A percentile compares a stretch with the other conserved stretches of the same genome.
Conservation (phyloP, 2,329 filamentous ascomycete species). For the Gnomoniopsis sp. region DNA sequence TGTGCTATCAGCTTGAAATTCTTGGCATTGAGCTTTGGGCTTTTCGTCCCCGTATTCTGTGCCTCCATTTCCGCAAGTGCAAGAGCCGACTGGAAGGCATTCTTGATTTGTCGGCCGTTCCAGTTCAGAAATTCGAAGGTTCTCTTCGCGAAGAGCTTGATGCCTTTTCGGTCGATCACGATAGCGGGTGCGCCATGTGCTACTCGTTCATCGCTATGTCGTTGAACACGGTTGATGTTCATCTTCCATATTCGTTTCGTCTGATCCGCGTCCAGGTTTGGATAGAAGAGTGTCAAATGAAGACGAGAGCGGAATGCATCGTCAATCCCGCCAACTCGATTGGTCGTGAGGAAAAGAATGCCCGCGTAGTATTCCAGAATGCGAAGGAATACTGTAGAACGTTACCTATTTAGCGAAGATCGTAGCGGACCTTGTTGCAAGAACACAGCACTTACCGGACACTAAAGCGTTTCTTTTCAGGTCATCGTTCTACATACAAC, state of each 20-base stretch:
- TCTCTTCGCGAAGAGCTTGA: neutral
- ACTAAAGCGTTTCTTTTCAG: neutral
- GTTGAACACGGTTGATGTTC: neutral
- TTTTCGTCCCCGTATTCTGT: neutral
- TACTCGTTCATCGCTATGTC: neutral
- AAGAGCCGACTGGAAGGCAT: conserved; percentile 26
- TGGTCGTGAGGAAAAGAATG: conserved; percentile 5
- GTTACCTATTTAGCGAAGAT: no score
- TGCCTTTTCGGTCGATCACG: neutral
- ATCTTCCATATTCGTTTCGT: conserved; percentile 38
- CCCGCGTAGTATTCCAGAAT: conserved; percentile 10
- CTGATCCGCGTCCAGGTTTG: conserved; percentile 6
- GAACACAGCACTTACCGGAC: neutral
- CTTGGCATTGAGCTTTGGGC: neutral
- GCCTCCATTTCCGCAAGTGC: neutral
- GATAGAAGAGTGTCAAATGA: conserved; percentile 2
- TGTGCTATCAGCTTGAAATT: neutral
- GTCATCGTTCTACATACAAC: neutral
- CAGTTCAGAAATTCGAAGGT: conserved; percentile 23
- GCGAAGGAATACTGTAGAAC: neutral
- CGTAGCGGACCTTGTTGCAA: neutral
- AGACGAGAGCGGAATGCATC: conserved; percentile 3
- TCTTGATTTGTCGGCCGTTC: conserved; percentile 33
- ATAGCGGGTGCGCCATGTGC: conserved; percentile 16
- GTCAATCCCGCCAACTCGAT: conserved; percentile 5